Evolutionary conservation across 352 stramenopile species (phyloP).

Genomic region (Globisporangium camurandrum): DNA sequence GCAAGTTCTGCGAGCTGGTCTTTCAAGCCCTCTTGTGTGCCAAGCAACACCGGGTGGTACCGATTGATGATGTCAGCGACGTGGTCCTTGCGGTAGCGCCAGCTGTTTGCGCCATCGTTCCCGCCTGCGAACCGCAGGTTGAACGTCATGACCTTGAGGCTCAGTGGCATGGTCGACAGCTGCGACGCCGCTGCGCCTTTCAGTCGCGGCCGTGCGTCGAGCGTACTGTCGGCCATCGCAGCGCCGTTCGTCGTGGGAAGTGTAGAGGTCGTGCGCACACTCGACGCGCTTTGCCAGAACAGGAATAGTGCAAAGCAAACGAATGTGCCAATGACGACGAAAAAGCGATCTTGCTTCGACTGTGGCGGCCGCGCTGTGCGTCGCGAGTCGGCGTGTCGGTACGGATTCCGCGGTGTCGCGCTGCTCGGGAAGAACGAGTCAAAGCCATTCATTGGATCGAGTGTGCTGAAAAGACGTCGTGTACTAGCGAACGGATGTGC

Average conservation of each 20-base stretch:
- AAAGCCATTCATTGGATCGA: slow-evolving; percentile 60
- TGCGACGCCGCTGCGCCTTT: slow-evolving; percentile 12
- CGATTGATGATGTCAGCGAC: slow-evolving; percentile 68
- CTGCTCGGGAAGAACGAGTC: slow-evolving; percentile 62
- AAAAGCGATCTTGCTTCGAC: slow-evolving; percentile 38
- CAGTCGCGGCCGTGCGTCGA: neutral
- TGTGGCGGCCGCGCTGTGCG: slow-evolving; percentile 20
- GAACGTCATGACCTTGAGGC: slow-evolving; percentile 80
- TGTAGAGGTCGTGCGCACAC: neutral
- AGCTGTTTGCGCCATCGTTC: slow-evolving; percentile 58
- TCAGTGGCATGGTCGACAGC: slow-evolving; percentile 29
- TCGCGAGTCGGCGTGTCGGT: slow-evolving; percentile 52
- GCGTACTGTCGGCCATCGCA: too few relatives aligned
- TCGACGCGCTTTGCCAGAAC: slow-evolving; percentile 26
- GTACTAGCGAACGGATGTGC: too few relatives aligned
- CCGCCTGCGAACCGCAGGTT: slow-evolving; percentile 67
- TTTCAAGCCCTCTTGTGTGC: slow-evolving; percentile 69
- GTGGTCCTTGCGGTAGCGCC: slow-evolving; percentile 63
- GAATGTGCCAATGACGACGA: slow-evolving; percentile 54
- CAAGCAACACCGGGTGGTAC: slow-evolving; percentile 65
- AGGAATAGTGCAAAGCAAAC: slow-evolving; percentile 66
- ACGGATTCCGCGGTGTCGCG: slow-evolving; percentile 60
- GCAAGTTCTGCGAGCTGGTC: slow-evolving; percentile 54
- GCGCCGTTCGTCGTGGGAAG: too few relatives aligned
- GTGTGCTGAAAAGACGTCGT: too few relatives aligned